Evolutionary conservation across 2,329 filamentous ascomycete genomes (phyloP).

Genomic region (Coniochaeta sp.): DNA sequence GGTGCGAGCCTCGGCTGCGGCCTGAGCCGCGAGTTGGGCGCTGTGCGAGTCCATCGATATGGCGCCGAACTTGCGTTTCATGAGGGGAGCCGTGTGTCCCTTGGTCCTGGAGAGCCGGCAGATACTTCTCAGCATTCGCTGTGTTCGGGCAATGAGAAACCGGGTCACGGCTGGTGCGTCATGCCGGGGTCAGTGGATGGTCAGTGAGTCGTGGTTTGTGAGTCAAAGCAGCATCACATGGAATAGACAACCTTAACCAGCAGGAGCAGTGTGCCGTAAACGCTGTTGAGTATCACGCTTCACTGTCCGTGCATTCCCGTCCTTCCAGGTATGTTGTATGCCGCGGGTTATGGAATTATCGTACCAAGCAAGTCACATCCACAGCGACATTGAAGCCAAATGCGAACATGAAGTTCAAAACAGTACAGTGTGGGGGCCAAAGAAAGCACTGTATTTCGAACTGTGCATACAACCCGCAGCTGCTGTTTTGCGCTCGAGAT

Average conservation of each 20-base stretch:
- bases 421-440: not conserved
- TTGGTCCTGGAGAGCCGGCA: not conserved
- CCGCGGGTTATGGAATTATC: too few species aligned
- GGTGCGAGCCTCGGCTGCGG: not conserved
- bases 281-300: too few species aligned
- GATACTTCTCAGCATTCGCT: not conserved
- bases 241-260: not conserved
- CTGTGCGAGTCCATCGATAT: conserved; percentile 4
- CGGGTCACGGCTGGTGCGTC: not conserved
- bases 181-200: not conserved
- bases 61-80: conserved; percentile 16
- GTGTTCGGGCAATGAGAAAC: not conserved
- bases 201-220: not conserved
- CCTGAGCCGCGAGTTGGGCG: not conserved
- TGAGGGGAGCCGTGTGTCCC: conserved; percentile 3
- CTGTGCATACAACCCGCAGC: not conserved
- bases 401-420: not conserved
- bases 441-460: not conserved
- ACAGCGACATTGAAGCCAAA: too few species aligned
- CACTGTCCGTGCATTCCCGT: too few species aligned
- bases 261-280: too few species aligned
- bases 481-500: not conserved
- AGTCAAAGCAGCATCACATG: not conserved
- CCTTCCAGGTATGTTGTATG: too few species aligned
- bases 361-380: too few species aligned